Percentiles rank a stretch among this genome's conserved stretches.
Conservation (phyloP, 2,329 filamentous ascomycete genomes). For the Cercospora janseana region DNA sequence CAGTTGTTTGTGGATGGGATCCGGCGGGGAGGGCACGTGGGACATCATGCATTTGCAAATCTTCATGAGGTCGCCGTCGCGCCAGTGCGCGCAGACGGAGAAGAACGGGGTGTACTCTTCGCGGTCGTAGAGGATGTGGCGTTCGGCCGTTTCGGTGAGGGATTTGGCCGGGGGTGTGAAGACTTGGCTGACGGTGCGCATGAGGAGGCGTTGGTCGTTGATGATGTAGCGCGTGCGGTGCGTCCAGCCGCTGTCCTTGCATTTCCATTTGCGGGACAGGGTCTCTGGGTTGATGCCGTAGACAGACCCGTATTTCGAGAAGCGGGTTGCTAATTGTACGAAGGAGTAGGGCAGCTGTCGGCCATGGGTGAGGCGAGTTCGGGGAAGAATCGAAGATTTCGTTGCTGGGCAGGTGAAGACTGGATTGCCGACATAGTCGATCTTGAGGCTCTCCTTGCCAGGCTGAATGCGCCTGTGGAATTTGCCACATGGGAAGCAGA, state of each 20-base stretch:
- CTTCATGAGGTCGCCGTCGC: conserved; percentile 59
- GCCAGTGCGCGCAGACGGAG: conserved; percentile 62
- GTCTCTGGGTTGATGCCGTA: conserved; percentile 51
- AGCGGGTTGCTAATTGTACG: conserved; percentile 56
- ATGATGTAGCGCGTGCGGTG: conserved; percentile 57
- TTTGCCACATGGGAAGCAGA: conserved; percentile 58
- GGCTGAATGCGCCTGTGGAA: conserved; percentile 56
- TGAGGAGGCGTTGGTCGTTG: conserved; percentile 53
- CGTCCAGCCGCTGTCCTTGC: conserved; percentile 52
- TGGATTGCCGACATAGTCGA: conserved; percentile 55
- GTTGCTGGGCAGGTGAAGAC: conserved; percentile 57
- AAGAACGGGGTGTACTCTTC: conserved; percentile 63
- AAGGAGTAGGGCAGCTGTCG: conserved; percentile 59
- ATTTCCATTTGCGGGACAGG: conserved; percentile 56
- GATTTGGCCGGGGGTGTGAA: conserved; percentile 50
- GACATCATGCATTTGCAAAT: conserved; percentile 60
- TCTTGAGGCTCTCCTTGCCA: conserved; percentile 55
- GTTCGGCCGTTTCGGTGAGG: conserved; percentile 53
- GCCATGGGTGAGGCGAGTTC: conserved; percentile 54
- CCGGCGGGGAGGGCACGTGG: conserved; percentile 53
- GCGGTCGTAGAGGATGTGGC: conserved; percentile 58
- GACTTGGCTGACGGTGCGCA: conserved; percentile 56
- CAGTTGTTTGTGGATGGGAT: conserved; percentile 46
- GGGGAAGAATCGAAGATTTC: conserved; percentile 51
- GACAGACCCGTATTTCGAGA: conserved; percentile 46